These are phyloP conservation scores for Aspergillus incahuasiensis DNA, from an alignment of 495 filamentous ascomycete species.

Conservation along the genomic window DNA sequence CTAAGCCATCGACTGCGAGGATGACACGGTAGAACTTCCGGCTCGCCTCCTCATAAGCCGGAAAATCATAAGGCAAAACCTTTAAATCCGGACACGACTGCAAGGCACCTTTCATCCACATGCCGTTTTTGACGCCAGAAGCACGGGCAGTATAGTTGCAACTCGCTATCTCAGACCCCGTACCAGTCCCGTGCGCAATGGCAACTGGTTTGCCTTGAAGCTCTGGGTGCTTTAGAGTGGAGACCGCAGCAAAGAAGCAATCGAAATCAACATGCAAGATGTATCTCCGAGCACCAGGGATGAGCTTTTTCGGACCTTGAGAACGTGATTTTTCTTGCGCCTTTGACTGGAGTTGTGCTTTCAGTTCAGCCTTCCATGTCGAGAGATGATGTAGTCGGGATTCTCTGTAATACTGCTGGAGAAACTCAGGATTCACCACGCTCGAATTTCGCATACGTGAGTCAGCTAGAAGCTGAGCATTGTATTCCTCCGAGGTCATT, in stretches of 20 bases:
- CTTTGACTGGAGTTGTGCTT: slow-evolving; percentile 75
- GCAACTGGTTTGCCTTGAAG: slow-evolving; percentile 78
- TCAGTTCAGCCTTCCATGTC: slow-evolving; percentile 90
- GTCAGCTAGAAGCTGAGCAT: slow-evolving; percentile 72
- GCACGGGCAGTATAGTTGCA: slow-evolving; percentile 90
- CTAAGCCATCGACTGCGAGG: slow-evolving; percentile 68
- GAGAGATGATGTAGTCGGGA: slow-evolving; percentile 93
- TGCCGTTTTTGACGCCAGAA: slow-evolving; percentile 89
- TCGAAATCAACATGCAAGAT: slow-evolving; percentile 97
- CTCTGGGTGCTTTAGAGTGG: slow-evolving; percentile 71
- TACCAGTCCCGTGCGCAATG: slow-evolving; percentile 79
- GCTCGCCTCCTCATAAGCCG: slow-evolving; percentile 89
- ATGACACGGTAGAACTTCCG: slow-evolving; percentile 81
- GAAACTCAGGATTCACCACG: slow-evolving; percentile 82
- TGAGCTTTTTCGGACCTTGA: slow-evolving; percentile 45
- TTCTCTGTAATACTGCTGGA: slow-evolving; percentile 90
- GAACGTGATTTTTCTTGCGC: slow-evolving; percentile 62
- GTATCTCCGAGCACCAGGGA: slow-evolving; percentile 66
- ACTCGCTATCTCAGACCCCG: slow-evolving; percentile 90
- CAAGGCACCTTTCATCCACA: slow-evolving; percentile 95
- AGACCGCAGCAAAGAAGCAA: slow-evolving; percentile 94
- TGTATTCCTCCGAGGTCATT: slow-evolving; percentile 88
- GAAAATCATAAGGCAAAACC: slow-evolving; percentile 88
- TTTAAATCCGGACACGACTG: slow-evolving; percentile 81
- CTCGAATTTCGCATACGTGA: slow-evolving; percentile 80